phyloP scores from a whole-genome alignment of 176 grass and related monocot genomes.

The Oryza glaberrima region DNA sequence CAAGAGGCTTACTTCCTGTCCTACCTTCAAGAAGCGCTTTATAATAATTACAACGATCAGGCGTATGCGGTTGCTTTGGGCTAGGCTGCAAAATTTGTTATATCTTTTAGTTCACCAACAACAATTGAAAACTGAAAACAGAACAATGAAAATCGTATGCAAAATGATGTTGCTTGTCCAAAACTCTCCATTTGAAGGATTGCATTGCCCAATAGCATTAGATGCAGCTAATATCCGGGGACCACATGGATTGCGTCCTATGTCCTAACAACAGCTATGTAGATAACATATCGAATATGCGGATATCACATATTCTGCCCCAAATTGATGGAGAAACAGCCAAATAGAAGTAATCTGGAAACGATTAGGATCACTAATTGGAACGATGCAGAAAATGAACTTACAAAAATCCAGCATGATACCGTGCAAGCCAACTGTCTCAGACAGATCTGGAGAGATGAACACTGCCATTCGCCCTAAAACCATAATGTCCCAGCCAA shows the following conservation, averaged over 20 bases:
- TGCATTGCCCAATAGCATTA: constrained; percentile 23
- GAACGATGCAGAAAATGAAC: constrained; percentile 6
- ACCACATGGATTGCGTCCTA: constrained; percentile 27
- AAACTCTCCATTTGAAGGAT: not conserved
- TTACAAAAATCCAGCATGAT: constrained; percentile 26
- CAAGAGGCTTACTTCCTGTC: constrained; percentile 48
- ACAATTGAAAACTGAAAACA: not conserved
- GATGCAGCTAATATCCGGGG: constrained; percentile 35
- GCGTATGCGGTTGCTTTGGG: constrained; percentile 56
- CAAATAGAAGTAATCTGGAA: constrained; percentile 24
- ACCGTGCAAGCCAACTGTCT: not conserved
- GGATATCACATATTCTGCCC: constrained; percentile 39
- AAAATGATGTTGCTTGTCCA: constrained; percentile 22
- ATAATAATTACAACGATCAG: constrained; percentile 53
- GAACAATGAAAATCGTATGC: not conserved
- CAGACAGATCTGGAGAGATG: not conserved
- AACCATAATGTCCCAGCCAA: not conserved
- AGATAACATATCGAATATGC: constrained; percentile 34
- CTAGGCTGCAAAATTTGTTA: constrained; percentile 61
- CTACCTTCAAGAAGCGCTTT: constrained; percentile 54
- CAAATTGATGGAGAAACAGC: constrained; percentile 38
- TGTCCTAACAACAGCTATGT: constrained; percentile 20
- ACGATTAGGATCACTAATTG: constrained; percentile 31
- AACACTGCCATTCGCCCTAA: not conserved
- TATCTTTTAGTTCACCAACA: constrained; percentile 23